Conservation (phyloP, 2,329 filamentous ascomycete genomes). For the Fusarium beomiforme region DNA sequence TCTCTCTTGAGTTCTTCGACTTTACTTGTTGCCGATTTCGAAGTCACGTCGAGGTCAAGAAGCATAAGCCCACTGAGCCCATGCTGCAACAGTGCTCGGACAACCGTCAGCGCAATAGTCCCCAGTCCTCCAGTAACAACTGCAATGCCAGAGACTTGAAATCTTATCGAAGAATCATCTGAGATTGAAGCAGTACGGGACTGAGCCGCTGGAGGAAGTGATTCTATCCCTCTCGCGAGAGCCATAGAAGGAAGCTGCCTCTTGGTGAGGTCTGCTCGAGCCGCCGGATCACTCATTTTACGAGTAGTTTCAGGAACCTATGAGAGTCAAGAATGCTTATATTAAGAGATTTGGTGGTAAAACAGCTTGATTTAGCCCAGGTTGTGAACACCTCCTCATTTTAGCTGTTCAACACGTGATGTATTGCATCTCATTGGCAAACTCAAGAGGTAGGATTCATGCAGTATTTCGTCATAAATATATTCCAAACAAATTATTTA, state of each 20-base stretch:
- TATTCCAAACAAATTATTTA: too few species aligned
- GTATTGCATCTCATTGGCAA: background rate
- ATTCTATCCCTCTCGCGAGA: background rate
- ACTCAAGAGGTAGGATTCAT: background rate
- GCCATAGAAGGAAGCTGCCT: conserved; percentile 22
- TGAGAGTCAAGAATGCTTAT: background rate
- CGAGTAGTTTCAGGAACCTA: background rate
- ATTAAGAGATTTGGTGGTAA: background rate
- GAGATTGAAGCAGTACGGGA: background rate
- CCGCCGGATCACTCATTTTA: conserved; percentile 2
- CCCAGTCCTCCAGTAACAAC: conserved; percentile 6
- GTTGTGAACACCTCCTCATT: background rate
- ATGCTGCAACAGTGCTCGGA: conserved; percentile 9
- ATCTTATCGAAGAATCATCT: conserved; percentile 7
- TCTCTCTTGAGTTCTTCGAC: background rate
- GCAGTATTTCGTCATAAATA: background rate
- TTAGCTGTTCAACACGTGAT: background rate
- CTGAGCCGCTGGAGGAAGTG: background rate
- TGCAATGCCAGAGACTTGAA: background rate
- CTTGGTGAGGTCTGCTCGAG: conserved; percentile 13
- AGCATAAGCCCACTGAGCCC: conserved; percentile 5
- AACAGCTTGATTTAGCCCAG: background rate
- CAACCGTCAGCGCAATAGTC: conserved; percentile 6
- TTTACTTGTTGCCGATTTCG: background rate
- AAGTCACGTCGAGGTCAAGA: conserved; percentile 7